These are phyloP conservation scores for Blastomyces emzantsi DNA, from an alignment of 2,329 filamentous ascomycete species.

Conservation along the genomic window DNA sequence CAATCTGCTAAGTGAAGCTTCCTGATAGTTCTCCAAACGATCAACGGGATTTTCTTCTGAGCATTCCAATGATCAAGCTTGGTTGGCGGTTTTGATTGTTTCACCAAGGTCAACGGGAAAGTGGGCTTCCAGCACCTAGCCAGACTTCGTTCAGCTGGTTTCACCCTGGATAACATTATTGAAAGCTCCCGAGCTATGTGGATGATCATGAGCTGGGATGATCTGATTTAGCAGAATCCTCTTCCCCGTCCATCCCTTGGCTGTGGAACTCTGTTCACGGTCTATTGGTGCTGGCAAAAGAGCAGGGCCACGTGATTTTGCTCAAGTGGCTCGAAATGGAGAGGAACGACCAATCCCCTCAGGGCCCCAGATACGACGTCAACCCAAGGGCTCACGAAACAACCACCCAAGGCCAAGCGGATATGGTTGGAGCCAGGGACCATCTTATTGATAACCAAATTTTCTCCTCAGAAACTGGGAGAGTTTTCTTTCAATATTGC, in stretches of 20 bases:
- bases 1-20: background rate
- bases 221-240: too few relatives aligned
- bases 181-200: background rate
- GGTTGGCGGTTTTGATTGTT: background rate
- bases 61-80: background rate
- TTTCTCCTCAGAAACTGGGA: too few relatives aligned
- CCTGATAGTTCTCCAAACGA: background rate
- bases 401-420: background rate
- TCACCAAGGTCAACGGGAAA: background rate
- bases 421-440: background rate
- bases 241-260: too few relatives aligned
- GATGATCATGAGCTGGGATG: too few relatives aligned
- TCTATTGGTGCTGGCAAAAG: too few relatives aligned
- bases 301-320: background rate
- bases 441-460: background rate
- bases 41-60: background rate
- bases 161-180: background rate
- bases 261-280: too few relatives aligned
- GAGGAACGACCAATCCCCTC: background rate
- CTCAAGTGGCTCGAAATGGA: background rate
- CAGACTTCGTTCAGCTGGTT: background rate
- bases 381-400: background rate
- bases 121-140: too few relatives aligned
- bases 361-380: background rate
- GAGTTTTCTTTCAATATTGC: too few relatives aligned